These are phyloP conservation scores for Coemansia aciculifera DNA, from an alignment of 192 early-diverging fungal genomes.

Conservation along the genomic window DNA sequence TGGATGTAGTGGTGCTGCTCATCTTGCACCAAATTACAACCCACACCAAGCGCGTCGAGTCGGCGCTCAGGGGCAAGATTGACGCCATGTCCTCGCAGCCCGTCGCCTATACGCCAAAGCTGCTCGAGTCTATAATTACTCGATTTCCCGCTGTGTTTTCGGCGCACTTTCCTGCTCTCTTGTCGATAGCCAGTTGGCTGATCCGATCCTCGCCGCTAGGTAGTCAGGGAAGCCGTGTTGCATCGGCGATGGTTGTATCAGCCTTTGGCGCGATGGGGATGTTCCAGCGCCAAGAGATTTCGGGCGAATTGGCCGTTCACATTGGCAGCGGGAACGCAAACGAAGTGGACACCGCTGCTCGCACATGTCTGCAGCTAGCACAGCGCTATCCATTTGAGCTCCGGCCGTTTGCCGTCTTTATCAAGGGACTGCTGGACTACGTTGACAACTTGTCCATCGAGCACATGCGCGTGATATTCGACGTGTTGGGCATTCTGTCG, in stretches of 20 bases:
- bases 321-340: conserved; percentile 68
- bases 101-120: conserved; percentile 28
- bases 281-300: conserved; percentile 76
- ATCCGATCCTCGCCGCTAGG: conserved; percentile 54
- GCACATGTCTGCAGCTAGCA: conserved; percentile 59
- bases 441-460: conserved; percentile 65
- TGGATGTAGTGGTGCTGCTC: conserved; percentile 52
- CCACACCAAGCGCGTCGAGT: conserved; percentile 37
- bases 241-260: conserved; percentile 17
- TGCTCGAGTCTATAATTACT: conserved; percentile 15
- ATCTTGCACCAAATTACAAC: conserved; percentile 44
- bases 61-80: conserved; percentile 24
- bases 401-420: conserved; percentile 64
- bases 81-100: conserved; percentile 15
- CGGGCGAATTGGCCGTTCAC: conserved; percentile 74
- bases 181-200: conserved; percentile 63
- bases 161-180: conserved; percentile 45
- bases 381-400: conserved; percentile 52
- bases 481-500: conserved; percentile 65
- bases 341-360: conserved; percentile 66
- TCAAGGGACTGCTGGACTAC: conserved; percentile 74
- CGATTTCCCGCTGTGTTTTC: conserved; percentile 34
- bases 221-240: conserved; percentile 44
- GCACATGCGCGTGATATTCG: conserved; percentile 67
- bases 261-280: conserved; percentile 55